Conservation (phyloP, 768 basidiomycete species). For the Candolleomyces eurysporus region DNA sequence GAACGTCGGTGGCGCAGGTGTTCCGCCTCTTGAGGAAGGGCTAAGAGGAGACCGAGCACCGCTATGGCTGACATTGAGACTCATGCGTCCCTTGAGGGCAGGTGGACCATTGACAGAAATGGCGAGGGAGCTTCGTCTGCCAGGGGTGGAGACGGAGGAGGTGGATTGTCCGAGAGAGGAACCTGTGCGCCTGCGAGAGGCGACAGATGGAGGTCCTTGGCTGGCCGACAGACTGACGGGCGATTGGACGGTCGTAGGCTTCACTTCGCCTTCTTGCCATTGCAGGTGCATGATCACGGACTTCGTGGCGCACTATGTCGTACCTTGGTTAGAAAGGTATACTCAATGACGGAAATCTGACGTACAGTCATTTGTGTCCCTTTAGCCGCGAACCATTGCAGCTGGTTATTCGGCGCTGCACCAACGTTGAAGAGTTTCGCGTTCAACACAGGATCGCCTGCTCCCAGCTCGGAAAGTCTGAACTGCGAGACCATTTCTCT, state of each 20-base stretch:
- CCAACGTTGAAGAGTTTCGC: slow-evolving; percentile 77
- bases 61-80: slow-evolving; percentile 36
- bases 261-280: slow-evolving; percentile 69
- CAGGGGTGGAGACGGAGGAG: slow-evolving; percentile 42
- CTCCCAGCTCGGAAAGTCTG: slow-evolving; percentile 77
- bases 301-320: slow-evolving; percentile 77
- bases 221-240: slow-evolving; percentile 19
- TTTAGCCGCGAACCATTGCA: slow-evolving; percentile 92
- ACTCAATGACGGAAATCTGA: slow-evolving; percentile 1
- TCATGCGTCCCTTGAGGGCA: slow-evolving; percentile 36
- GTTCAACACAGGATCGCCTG: slow-evolving; percentile 61
- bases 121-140: slow-evolving; percentile 35
- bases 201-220: slow-evolving; percentile 25
- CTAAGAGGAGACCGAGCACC: slow-evolving; percentile 47
- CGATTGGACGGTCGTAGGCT: slow-evolving; percentile 19
- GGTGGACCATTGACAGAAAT: slow-evolving; percentile 16
- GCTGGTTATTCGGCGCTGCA: slow-evolving; percentile 80
- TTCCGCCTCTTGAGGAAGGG: slow-evolving; percentile 41
- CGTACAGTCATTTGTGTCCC: slow-evolving; percentile 87
- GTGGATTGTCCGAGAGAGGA: slow-evolving; percentile 56
- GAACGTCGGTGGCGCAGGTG: slow-evolving; percentile 37
- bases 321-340: not conserved
- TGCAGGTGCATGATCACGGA: slow-evolving; percentile 82
- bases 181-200: slow-evolving; percentile 43
- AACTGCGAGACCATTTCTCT: slow-evolving; percentile 93